Conservation (phyloP, 2,329 filamentous ascomycete species). For the Blastomyces gilchristii region DNA sequence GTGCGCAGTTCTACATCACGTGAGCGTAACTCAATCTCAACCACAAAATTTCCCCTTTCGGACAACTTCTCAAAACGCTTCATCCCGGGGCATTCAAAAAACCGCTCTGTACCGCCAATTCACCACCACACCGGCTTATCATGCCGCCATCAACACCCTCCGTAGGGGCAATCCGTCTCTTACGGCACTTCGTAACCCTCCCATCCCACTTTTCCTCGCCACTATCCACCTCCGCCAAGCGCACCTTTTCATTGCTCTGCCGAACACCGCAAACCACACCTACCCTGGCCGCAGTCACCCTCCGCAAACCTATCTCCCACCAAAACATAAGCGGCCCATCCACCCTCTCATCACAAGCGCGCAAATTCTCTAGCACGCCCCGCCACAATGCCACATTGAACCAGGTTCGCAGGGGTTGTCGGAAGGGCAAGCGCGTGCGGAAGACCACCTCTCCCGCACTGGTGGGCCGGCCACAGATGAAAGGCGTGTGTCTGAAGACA, state of each 20-base stretch:
- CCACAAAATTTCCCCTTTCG: conserved; percentile 8
- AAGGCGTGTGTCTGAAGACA: conserved; percentile 92
- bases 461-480: conserved; percentile 65
- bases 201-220: conserved; percentile 20
- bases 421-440: conserved; percentile 66
- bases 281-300: not conserved
- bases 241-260: conserved; percentile 23
- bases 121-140: conserved; percentile 7
- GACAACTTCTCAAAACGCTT: not conserved
- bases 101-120: not conserved
- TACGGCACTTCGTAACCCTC: conserved; percentile 22
- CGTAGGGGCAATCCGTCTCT: conserved; percentile 26
- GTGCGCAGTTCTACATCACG: conserved; percentile 21
- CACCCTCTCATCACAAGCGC: conserved; percentile 15
- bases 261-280: conserved; percentile 16
- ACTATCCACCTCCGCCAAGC: conserved; percentile 17
- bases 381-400: conserved; percentile 55
- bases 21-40: conserved; percentile 13
- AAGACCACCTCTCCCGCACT: conserved; percentile 84
- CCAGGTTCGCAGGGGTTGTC: conserved; percentile 66
- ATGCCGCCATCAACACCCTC: conserved; percentile 26
- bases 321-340: conserved; percentile 6
- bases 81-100: conserved; percentile 4
- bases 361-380: conserved; percentile 50
- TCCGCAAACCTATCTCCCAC: not conserved